A percentile compares a stretch with the other conserved stretches of the same genome.
These are phyloP conservation scores for Cordyceps cateniannulata DNA, from an alignment of 2,329 filamentous ascomycete species.

Conservation along the genomic window DNA sequence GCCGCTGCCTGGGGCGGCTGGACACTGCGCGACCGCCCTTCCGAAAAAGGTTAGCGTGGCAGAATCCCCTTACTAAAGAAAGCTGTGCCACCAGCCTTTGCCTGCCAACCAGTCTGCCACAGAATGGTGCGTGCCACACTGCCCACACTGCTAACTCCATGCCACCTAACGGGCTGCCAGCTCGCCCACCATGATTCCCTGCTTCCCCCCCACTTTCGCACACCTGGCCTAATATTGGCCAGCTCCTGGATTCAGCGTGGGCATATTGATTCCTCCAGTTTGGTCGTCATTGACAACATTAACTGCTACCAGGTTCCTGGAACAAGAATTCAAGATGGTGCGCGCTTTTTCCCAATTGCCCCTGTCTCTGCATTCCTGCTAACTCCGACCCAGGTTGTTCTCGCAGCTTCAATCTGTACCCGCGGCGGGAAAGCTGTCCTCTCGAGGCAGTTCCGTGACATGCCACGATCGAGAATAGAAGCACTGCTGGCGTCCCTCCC, in stretches of 20 bases:
- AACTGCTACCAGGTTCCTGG: slow-evolving; percentile 18
- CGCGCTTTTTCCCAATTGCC: slow-evolving; percentile 5
- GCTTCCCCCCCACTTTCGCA: slow-evolving; percentile 13
- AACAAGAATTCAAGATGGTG: slow-evolving; percentile 32
- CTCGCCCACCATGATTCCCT: not conserved
- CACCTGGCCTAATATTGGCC: slow-evolving; percentile 16
- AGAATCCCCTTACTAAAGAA: slow-evolving; percentile 14
- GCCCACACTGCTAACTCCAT: not conserved
- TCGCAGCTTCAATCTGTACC: slow-evolving; percentile 98
- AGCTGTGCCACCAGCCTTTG: not conserved
- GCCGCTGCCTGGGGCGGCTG: slow-evolving; percentile 4
- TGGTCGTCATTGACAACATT: slow-evolving; percentile 12
- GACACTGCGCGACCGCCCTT: slow-evolving; percentile 6
- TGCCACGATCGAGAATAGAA: slow-evolving; percentile 94
- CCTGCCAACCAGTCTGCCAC: not conserved
- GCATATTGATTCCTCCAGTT: slow-evolving; percentile 10
- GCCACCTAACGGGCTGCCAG: not conserved
- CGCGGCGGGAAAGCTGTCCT: slow-evolving; percentile 96
- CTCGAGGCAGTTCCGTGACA: slow-evolving; percentile 95
- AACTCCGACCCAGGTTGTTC: slow-evolving; percentile 68
- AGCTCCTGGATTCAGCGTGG: slow-evolving; percentile 14
- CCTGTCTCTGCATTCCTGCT: slow-evolving; percentile 14
- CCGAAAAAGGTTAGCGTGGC: slow-evolving; percentile 10
- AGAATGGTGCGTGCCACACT: not conserved
- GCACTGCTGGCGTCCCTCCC: slow-evolving; percentile 94